Percentiles rank a stretch among this genome's conserved stretches.
Evolutionary conservation across 805 yeast genomes (phyloP).

Genomic region (Scheffersomyces coipomensis): DNA sequence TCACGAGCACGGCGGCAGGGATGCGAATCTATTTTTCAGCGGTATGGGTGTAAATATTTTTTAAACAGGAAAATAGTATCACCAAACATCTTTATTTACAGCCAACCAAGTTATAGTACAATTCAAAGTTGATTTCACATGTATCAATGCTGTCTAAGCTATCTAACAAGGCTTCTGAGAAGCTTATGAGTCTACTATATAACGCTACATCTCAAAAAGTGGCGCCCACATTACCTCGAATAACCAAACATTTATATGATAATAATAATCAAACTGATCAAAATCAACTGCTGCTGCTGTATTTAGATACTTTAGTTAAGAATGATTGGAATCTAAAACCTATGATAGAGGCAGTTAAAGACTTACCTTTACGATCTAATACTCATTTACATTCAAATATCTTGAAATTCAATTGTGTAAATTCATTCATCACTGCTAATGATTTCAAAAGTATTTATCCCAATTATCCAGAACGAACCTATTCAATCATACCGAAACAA

Average conservation of each 20-base stretch:
- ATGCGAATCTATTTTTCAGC: too few relatives aligned
- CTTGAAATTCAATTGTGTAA: constrained; percentile 34
- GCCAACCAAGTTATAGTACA: too few relatives aligned
- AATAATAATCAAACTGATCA: constrained; percentile 2
- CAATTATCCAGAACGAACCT: constrained; percentile 25
- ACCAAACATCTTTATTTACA: too few relatives aligned
- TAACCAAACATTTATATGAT: constrained; percentile 27
- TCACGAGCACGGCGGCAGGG: too few relatives aligned
- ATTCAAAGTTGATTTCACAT: too few relatives aligned
- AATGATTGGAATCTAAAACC: constrained; percentile 32
- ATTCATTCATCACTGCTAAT: constrained; percentile 31
- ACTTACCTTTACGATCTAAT: constrained; percentile 11
- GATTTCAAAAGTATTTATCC: constrained; percentile 45
- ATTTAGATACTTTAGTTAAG: constrained; percentile 26
- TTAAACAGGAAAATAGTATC: too few relatives aligned
- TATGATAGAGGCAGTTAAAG: constrained; percentile 19
- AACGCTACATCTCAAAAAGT: constrained; percentile 27
- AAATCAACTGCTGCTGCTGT: too few relatives aligned
- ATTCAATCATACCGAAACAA: constrained; percentile 12
- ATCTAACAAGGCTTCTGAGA: constrained; percentile 18
- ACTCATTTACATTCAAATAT: constrained; percentile 24
- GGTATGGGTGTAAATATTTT: too few relatives aligned
- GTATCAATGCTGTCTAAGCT: constrained; percentile 12
- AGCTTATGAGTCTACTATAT: constrained; percentile 28
- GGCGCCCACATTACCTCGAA: constrained; percentile 23